These are phyloP conservation scores for Sporisorium graminicola DNA, from an alignment of 1,284 basidiomycete genomes.

Conservation along the genomic window DNA sequence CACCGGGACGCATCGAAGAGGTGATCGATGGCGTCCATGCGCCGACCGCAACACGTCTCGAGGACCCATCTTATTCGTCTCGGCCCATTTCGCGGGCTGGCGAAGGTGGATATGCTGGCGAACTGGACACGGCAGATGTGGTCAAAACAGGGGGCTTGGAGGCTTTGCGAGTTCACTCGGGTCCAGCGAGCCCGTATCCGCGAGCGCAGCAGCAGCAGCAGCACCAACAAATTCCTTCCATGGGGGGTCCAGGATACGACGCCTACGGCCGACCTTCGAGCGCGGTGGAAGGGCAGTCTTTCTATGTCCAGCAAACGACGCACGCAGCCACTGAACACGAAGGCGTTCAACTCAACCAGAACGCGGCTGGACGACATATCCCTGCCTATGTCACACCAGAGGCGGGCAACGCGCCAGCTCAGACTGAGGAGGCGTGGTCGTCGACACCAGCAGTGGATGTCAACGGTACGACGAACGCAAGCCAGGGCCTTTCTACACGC, in stretches of 20 bases:
- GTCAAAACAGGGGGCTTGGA: slow-evolving; percentile 18
- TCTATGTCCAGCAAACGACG: slow-evolving; percentile 20
- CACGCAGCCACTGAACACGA: slow-evolving; percentile 5
- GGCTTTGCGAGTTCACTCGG: slow-evolving; percentile 20
- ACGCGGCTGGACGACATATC: slow-evolving; percentile 16
- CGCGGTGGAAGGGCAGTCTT: slow-evolving; percentile 14
- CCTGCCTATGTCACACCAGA: slow-evolving; percentile 13
- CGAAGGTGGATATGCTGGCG: slow-evolving; percentile 26
- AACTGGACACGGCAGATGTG: slow-evolving; percentile 34
- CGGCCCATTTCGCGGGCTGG: slow-evolving; percentile 36
- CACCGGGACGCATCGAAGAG: slow-evolving; percentile 26
- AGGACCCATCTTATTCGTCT: slow-evolving; percentile 27
- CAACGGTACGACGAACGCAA: slow-evolving; percentile 2
- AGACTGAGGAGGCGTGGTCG: slow-evolving; percentile 20
- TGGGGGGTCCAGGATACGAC: slow-evolving; percentile 6
- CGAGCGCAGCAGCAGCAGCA: slow-evolving; percentile 11
- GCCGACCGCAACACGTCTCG: slow-evolving; percentile 15
- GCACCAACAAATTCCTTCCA: slow-evolving; percentile 9
- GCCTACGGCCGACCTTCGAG: slow-evolving; percentile 14
- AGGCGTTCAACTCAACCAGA: slow-evolving; percentile 19
- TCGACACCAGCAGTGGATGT: slow-evolving; percentile 8
- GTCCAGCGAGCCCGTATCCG: slow-evolving; percentile 35
- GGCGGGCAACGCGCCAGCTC: slow-evolving; percentile 2
- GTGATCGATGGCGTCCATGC: slow-evolving; percentile 23
- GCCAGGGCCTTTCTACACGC: slow-evolving; percentile 24